phyloP scores from a whole-genome alignment of 441 rosid genomes.

The Viola pubescens region DNA sequence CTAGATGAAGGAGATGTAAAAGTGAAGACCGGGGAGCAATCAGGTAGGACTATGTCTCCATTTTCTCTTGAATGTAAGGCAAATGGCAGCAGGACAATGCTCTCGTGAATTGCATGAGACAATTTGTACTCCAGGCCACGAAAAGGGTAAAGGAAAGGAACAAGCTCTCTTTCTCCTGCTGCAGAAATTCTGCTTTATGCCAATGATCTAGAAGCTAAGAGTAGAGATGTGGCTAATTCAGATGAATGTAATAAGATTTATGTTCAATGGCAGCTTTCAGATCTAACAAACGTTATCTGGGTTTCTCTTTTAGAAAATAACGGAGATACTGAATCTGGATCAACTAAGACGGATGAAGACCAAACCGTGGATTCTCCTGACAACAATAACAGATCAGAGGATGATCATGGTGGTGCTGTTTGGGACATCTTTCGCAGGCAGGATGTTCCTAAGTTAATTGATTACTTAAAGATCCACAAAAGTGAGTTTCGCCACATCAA shows the following conservation, averaged over 20 bases:
- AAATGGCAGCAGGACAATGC: not conserved
- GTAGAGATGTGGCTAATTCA: not conserved
- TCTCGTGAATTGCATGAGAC: not conserved
- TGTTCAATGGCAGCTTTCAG: not conserved
- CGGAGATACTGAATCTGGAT: not conserved
- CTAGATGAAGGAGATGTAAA: not conserved
- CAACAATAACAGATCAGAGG: constrained; percentile 17
- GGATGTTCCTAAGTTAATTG: constrained; percentile 60
- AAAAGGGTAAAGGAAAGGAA: not conserved
- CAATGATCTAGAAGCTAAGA: not conserved
- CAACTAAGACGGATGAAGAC: not conserved
- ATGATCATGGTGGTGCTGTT: constrained; percentile 49
- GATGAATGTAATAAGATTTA: not conserved
- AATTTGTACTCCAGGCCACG: not conserved
- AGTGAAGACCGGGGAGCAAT: not conserved
- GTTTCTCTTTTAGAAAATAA: not conserved
- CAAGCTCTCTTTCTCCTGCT: not conserved
- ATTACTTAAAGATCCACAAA: constrained; percentile 49
- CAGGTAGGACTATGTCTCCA: not conserved
- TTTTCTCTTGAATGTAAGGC: not conserved
- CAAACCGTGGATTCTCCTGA: constrained; percentile 9
- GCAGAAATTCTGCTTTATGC: not conserved
- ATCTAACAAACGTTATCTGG: not conserved
- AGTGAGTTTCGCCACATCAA: constrained; percentile 51
- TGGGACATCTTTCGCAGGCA: constrained; percentile 89